Conservation (phyloP, 495 filamentous ascomycete genomes). For the Sabuloglossum arenarium region DNA sequence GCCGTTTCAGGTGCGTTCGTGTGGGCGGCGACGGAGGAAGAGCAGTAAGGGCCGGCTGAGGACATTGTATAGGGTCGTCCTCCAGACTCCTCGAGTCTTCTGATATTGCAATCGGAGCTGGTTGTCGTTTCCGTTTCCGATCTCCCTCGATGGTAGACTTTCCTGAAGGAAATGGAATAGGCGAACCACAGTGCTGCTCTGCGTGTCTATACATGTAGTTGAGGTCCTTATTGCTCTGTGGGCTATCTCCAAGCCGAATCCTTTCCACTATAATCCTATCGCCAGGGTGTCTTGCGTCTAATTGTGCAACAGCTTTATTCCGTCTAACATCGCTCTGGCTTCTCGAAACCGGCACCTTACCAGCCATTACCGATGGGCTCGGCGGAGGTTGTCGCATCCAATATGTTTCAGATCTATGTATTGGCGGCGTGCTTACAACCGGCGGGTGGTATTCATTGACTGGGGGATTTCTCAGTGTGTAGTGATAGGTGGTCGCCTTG, state of each 20-base stretch:
- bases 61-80: background rate
- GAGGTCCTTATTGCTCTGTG: background rate
- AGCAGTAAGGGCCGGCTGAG: background rate
- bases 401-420: conserved; percentile 40
- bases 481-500: conserved; percentile 30
- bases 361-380: conserved; percentile 66
- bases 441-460: conserved; percentile 78
- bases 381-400: conserved; percentile 92
- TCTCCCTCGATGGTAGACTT: background rate
- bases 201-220: background rate
- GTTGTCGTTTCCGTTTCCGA: background rate
- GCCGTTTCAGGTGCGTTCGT: background rate
- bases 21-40: background rate
- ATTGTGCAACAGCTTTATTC: background rate
- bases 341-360: conserved; percentile 35
- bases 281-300: background rate
- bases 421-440: conserved; percentile 53
- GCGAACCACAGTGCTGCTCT: background rate
- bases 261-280: background rate
- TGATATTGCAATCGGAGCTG: background rate
- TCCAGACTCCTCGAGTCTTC: background rate
- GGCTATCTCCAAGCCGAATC: background rate
- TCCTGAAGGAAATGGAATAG: background rate
- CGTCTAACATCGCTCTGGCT: background rate
- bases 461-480: conserved; percentile 46